Evolutionary conservation across 495 filamentous ascomycete genomes (phyloP).

Genomic region (Lasiosphaeria miniovina): DNA sequence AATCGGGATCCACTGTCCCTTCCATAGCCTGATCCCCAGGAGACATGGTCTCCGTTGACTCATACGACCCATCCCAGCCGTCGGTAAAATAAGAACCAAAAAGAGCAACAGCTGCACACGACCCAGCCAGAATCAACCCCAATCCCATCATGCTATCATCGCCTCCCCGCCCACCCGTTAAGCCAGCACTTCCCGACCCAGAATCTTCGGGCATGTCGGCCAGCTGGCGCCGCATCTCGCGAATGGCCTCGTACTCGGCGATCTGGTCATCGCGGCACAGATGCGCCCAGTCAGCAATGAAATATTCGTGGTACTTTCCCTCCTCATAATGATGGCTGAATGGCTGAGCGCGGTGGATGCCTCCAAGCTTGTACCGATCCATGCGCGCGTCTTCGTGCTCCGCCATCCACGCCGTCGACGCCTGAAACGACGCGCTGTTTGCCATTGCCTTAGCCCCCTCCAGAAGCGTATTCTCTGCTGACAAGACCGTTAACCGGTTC

Average conservation of each 20-base stretch:
- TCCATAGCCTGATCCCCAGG: background rate
- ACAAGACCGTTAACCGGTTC: conserved; percentile 34
- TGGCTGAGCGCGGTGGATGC: conserved; percentile 45
- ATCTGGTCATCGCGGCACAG: conserved; percentile 17
- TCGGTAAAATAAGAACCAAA: background rate
- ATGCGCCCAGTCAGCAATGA: conserved; percentile 34
- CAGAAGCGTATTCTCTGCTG: conserved; percentile 28
- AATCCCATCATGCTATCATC: background rate
- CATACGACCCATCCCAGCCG: background rate
- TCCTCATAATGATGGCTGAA: conserved; percentile 37
- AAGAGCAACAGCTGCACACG: background rate
- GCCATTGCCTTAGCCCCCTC: conserved; percentile 36
- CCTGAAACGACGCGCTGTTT: conserved; percentile 19
- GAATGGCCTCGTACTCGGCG: conserved; percentile 24
- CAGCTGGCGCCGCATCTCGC: background rate
- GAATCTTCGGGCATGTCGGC: background rate
- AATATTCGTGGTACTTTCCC: conserved; percentile 31
- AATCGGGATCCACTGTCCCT: background rate
- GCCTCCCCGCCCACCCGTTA: background rate
- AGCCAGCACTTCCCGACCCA: background rate
- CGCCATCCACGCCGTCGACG: conserved; percentile 26
- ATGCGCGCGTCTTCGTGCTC: conserved; percentile 14
- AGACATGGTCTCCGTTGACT: background rate
- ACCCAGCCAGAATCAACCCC: background rate
- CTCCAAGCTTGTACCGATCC: conserved; percentile 38